Base-by-base conservation (phyloP, 2,329 filamentous ascomycete genomes). In the Cucurbitaria berberidis region DNA sequence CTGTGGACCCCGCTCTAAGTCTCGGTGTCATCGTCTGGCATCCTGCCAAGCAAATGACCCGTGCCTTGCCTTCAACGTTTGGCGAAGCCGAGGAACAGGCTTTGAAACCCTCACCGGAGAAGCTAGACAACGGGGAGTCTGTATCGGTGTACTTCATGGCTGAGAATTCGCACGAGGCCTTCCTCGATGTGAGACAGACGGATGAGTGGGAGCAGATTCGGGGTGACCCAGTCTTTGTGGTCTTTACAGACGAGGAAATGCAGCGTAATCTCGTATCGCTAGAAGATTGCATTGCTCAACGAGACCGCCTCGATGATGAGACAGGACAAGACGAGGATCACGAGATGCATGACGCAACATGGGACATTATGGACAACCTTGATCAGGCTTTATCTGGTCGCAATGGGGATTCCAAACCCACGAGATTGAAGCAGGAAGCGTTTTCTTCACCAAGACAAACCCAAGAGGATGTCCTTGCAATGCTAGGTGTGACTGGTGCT, bases 131-230 rank as follows among this genome's bases (percentile, higher is more conserved):
- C 22, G 78, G 77, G 13, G 75, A 77, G 43, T 80, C 78, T 32
- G 76, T 81, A 3, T 84, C 81, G 1, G 76, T 79, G 45, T 83
- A 83, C 54, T 79, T 81, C 57, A 75, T 72, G 4, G 56, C 70
- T 3, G 72, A 76, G 11, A 77, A 76, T 50, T 70, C 74, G 1
- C 74, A 80, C 16, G 76, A 81, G 52, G 75, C 77, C 15, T 72
- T 77, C 48, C 62, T 78, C 30, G 77, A 80, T 55, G 76, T 84
- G 15, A 71, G 78, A 48, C 76, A 82, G 53, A 82, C 79, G 0
- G 76, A 79, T 32, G 72, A 77, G 19, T 84, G 82, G 82, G 63
- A 77, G 2, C 70, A 74, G n/a, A 73, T 82, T 45, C 78, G 78
- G 60, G 68, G 78, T 46, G 81, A 83, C 51, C 76, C 81, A 1